phyloP scores from a whole-genome alignment of 208 protist genomes.

The Sergeia podlipaevii region DNA sequence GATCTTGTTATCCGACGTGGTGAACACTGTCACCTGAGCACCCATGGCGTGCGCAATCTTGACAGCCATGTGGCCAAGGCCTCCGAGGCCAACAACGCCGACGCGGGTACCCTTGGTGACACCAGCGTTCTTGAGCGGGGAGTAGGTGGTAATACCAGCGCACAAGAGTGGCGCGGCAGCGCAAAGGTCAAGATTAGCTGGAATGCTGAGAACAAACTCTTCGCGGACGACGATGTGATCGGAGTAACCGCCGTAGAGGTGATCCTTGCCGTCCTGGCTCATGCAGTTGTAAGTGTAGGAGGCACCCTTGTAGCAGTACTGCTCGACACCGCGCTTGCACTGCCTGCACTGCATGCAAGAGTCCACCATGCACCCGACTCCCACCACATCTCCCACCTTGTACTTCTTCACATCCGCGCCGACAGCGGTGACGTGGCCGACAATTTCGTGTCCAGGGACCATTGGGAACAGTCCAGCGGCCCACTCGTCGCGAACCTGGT shows the following conservation, averaged over 20 bases:
- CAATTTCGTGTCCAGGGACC: slow-evolving; percentile 84
- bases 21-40: slow-evolving; percentile 59
- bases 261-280: slow-evolving; percentile 13
- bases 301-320: slow-evolving; percentile 49
- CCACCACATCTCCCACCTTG: slow-evolving; percentile 60
- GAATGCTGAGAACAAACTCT: slow-evolving; percentile 42
- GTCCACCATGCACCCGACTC: slow-evolving; percentile 76
- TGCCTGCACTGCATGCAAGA: slow-evolving; percentile 38
- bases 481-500: slow-evolving; percentile 76
- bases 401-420: slow-evolving; percentile 51
- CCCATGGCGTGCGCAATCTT: slow-evolving; percentile 64
- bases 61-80: slow-evolving; percentile 77
- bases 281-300: slow-evolving; percentile 38
- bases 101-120: slow-evolving; percentile 33
- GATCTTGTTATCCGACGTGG: slow-evolving; percentile 31
- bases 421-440: slow-evolving; percentile 63
- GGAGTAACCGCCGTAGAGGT: slow-evolving; percentile 31
- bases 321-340: slow-evolving; percentile 47
- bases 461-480: slow-evolving; percentile 49
- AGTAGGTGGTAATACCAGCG: slow-evolving; percentile 74
- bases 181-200: slow-evolving; percentile 36
- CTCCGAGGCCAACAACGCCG: slow-evolving; percentile 68
- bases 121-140: slow-evolving; percentile 38
- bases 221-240: slow-evolving; percentile 37
- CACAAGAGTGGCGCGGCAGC: slow-evolving; percentile 64